Evolutionary conservation across 345 rosid species (phyloP), one percentile per base, ranked within the genome.

Genomic region (Trapa bicornis): DNA sequence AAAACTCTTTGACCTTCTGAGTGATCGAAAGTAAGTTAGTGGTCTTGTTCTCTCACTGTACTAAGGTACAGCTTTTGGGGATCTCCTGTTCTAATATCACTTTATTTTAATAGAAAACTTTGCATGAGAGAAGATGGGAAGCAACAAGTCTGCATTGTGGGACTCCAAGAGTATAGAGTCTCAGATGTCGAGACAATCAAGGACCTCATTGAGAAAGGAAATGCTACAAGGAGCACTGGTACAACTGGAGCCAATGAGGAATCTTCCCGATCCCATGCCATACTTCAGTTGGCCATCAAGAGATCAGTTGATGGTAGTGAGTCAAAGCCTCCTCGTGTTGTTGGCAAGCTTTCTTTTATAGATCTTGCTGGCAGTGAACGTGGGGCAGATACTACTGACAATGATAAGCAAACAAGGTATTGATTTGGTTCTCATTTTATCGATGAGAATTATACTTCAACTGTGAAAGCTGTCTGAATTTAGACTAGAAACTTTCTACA

Each of bases 331-430:
- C 89, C 95, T 32, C 94, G 92, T 71, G 78, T 86, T 17, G 87
- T 93, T 74, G 98, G 98, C 65, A 90, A 93, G 77, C 97, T 90
- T 54, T 93, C 99, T 65, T 93, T 93, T 75, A 93, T 93, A 64
- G 99, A 93, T 85, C 95, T 93, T 69, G 99, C 99, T 66, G 99
- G 97, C 82, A 90, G 99, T 81, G 99, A 90, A 75, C 96, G 99
- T 60, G 99, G 99, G 71, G 99, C 99, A 35, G 99, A 93, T 79
- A 90, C 99, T 64, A 93, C 99, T 37, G 99, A 93, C 77, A 93
- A 93, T 71, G 99, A 93, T 75, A 93, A 90, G 74, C 97, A 88
- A 81, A 93, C 99, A 2, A 89, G 99, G 99, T 88, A 77, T 65
- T 50, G 42, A 43, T 42, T 43, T 37, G 22, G 65, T 54, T 68